These are phyloP conservation scores for Nicotiana tomentosiformis DNA, from an alignment of 257 asterid species.

Conservation along the genomic window DNA sequence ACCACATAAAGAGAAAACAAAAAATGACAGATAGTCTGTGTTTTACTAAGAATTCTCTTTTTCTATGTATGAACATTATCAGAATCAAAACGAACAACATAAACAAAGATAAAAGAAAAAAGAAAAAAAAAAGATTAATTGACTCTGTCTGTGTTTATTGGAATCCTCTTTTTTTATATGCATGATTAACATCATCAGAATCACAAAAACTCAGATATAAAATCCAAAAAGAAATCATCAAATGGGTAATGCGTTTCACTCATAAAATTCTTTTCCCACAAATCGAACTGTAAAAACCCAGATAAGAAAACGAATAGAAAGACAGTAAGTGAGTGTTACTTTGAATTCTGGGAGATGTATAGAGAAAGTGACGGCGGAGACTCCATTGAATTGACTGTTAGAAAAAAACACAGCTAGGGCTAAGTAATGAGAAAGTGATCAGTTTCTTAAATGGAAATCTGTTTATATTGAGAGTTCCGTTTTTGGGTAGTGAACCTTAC, in stretches of 20 bases:
- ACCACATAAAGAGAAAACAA: too few species aligned
- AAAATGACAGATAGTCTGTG: background rate
- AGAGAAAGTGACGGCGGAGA: slow-evolving; percentile 55
- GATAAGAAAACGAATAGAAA: background rate
- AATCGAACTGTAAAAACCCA: background rate
- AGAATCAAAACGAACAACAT: slow-evolving; percentile 14
- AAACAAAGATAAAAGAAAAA: background rate
- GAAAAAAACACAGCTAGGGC: background rate
- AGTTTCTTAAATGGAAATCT: background rate
- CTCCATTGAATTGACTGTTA: slow-evolving; percentile 38
- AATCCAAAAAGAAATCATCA: background rate
- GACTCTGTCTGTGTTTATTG: background rate
- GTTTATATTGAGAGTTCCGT: background rate
- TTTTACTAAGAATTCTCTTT: slow-evolving; percentile 28
- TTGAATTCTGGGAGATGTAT: slow-evolving; percentile 35
- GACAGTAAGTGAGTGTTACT: slow-evolving; percentile 21
- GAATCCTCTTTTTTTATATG: background rate
- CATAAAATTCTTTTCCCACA: background rate
- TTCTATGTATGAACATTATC: slow-evolving; percentile 27
- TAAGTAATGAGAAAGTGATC: background rate
- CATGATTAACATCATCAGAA: background rate
- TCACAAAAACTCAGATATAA: background rate
- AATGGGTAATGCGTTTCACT: background rate
- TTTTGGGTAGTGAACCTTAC: background rate
- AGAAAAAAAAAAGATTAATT: background rate